Evolutionary conservation across 2,329 filamentous ascomycete genomes (phyloP).

Genomic region (Penicillium brasilianum): DNA sequence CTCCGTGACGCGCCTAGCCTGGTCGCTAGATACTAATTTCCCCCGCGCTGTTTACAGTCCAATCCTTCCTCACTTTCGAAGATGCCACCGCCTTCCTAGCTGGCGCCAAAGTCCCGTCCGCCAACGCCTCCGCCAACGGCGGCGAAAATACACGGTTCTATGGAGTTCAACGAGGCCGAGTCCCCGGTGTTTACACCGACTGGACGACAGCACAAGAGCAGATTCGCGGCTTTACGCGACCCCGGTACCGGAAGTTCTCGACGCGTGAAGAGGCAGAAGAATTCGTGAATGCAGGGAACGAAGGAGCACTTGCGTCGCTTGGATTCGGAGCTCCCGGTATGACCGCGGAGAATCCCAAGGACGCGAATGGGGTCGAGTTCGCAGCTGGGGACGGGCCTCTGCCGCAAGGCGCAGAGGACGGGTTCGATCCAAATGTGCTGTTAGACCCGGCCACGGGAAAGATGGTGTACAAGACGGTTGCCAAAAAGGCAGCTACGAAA

Average conservation of each 20-base stretch:
- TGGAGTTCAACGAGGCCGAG: constrained; percentile 62
- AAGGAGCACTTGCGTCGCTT: constrained; percentile 31
- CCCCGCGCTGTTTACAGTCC: constrained; percentile 60
- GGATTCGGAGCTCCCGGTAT: constrained; percentile 45
- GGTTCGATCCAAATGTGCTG: constrained; percentile 64
- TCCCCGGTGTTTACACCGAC: constrained; percentile 66
- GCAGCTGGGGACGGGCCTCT: constrained; percentile 62
- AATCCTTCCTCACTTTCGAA: constrained; percentile 73
- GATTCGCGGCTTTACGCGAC: constrained; percentile 73
- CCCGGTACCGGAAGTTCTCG: constrained; percentile 70
- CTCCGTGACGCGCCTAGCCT: background rate
- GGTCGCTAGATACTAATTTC: background rate
- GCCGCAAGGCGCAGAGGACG: constrained; percentile 62
- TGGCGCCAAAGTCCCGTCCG: constrained; percentile 57
- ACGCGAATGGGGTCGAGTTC: constrained; percentile 51
- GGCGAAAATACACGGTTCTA: constrained; percentile 60
- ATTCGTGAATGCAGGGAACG: constrained; percentile 64
- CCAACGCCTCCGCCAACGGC: constrained; percentile 42
- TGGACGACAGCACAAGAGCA: constrained; percentile 75
- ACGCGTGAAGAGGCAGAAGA: constrained; percentile 75
- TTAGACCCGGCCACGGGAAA: constrained; percentile 60
- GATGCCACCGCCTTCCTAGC: constrained; percentile 81
- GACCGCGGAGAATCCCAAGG: constrained; percentile 47
- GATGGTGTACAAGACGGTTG: constrained; percentile 60
- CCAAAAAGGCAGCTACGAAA: constrained; percentile 56